phyloP scores from a whole-genome alignment of 306 rosid genomes.

The Acmispon strigosus region DNA sequence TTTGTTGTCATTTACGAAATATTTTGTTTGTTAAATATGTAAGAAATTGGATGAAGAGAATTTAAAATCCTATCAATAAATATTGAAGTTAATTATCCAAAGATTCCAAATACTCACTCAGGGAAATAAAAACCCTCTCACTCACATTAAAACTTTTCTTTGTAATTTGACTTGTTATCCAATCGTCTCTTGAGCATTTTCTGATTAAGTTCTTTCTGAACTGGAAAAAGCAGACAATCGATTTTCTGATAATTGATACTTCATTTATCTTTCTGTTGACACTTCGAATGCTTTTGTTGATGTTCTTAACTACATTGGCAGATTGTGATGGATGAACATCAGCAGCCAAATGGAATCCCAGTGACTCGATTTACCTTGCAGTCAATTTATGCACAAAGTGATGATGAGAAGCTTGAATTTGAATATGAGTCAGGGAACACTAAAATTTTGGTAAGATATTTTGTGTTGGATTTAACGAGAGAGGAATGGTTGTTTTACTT shows the following conservation, averaged over 20 bases:
- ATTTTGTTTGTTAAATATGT: too few relatives aligned
- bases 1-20: too few relatives aligned
- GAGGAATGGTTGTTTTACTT: background rate
- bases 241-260: background rate
- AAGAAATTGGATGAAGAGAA: too few relatives aligned
- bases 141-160: background rate
- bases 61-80: too few relatives aligned
- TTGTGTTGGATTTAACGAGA: constrained; percentile 14
- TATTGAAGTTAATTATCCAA: too few relatives aligned
- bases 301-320: constrained; percentile 31
- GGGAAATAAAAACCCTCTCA: background rate
- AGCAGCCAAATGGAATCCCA: constrained; percentile 86
- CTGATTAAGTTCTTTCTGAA: background rate
- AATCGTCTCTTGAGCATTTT: constrained; percentile 3
- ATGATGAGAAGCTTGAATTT: constrained; percentile 92
- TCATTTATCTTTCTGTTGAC: background rate
- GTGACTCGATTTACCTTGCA: constrained; percentile 84
- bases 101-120: background rate
- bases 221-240: background rate
- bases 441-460: constrained; percentile 70
- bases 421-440: constrained; percentile 96
- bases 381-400: constrained; percentile 86
- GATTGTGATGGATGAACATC: constrained; percentile 99
- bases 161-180: background rate
- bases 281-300: constrained; percentile 5